Conservation (phyloP, 2,329 filamentous ascomycete species). For the Aspergillus novofumigatus region DNA sequence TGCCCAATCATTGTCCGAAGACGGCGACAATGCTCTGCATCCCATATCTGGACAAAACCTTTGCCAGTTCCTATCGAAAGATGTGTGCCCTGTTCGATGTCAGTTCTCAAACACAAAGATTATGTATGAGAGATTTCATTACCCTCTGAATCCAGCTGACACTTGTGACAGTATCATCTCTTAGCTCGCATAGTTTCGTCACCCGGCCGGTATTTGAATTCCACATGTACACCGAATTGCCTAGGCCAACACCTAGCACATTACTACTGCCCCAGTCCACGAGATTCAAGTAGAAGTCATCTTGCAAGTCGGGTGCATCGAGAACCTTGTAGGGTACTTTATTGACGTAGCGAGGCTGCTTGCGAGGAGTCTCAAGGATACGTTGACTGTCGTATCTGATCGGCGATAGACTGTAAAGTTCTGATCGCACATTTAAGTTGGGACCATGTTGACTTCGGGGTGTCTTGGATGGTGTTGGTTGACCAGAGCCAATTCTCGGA, state of each 20-base stretch:
- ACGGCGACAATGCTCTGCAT: conserved; percentile 79
- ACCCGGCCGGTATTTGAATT: conserved; percentile 88
- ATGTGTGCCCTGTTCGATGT: conserved; percentile 65
- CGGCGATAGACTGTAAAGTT: conserved; percentile 92
- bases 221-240: conserved; percentile 97
- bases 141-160: conserved; percentile 95
- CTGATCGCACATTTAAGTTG: conserved; percentile 83
- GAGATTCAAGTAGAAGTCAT: conserved; percentile 96
- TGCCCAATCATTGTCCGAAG: conserved; percentile 96
- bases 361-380: conserved; percentile 84
- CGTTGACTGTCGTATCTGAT: conserved; percentile 90
- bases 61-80: conserved; percentile 92
- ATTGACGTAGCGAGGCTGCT: conserved; percentile 83
- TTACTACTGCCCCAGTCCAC: conserved; percentile 98
- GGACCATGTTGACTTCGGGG: conserved; percentile 82
- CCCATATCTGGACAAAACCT: conserved; percentile 95
- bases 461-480: conserved; percentile 83
- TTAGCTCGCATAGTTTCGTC: conserved; percentile 86
- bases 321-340: conserved; percentile 98
- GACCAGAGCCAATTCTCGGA: conserved; percentile 68
- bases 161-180: conserved; percentile 91
- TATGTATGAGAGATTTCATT: neutral
- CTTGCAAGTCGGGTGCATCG: conserved; percentile 90
- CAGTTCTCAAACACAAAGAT: conserved; percentile 3
- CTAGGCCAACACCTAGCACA: conserved; percentile 85